phyloP scores from a whole-genome alignment of 2,329 filamentous ascomycete genomes.

The Arthrobotrys sinensis region DNA sequence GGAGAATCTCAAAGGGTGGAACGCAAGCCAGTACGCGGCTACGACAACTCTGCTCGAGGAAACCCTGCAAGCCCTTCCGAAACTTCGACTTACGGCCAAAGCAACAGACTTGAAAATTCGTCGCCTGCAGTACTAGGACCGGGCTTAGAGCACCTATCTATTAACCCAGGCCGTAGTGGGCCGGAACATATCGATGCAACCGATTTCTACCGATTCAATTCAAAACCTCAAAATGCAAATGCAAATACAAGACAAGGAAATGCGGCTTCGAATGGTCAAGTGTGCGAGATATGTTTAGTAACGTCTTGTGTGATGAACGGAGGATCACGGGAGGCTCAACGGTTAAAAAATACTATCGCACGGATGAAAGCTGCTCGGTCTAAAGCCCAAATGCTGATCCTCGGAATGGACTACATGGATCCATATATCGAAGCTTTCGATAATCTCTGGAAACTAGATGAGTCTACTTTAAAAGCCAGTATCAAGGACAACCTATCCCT shows the following conservation, averaged over 20 bases:
- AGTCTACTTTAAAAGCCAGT: not conserved
- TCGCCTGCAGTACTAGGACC: not conserved
- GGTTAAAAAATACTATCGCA: slow-evolving; percentile 29
- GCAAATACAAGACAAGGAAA: not conserved
- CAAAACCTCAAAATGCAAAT: not conserved
- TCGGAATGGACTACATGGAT: slow-evolving; percentile 48
- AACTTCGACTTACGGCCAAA: not conserved
- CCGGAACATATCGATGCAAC: slow-evolving; percentile 54
- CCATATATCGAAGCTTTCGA: slow-evolving; percentile 46
- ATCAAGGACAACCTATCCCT: slow-evolving; percentile 38
- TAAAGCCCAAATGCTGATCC: slow-evolving; percentile 20
- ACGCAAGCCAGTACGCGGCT: slow-evolving; percentile 10
- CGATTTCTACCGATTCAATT: slow-evolving; percentile 45
- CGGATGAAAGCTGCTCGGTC: slow-evolving; percentile 47
- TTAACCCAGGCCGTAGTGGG: slow-evolving; percentile 5
- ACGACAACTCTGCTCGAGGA: slow-evolving; percentile 32
- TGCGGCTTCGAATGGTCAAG: not conserved
- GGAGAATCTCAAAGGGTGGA: slow-evolving; percentile 24
- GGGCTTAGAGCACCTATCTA: slow-evolving; percentile 31
- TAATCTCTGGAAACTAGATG: slow-evolving; percentile 47
- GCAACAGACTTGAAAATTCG: slow-evolving; percentile 25
- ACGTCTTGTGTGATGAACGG: slow-evolving; percentile 46
- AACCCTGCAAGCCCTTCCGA: not conserved
- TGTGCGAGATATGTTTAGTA: slow-evolving; percentile 37
- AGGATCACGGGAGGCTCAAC: slow-evolving; percentile 42